Percentiles rank a stretch among this genome's conserved stretches.
Conservation (phyloP, 306 rosid genomes). For the Cicer chorassanicum region DNA sequence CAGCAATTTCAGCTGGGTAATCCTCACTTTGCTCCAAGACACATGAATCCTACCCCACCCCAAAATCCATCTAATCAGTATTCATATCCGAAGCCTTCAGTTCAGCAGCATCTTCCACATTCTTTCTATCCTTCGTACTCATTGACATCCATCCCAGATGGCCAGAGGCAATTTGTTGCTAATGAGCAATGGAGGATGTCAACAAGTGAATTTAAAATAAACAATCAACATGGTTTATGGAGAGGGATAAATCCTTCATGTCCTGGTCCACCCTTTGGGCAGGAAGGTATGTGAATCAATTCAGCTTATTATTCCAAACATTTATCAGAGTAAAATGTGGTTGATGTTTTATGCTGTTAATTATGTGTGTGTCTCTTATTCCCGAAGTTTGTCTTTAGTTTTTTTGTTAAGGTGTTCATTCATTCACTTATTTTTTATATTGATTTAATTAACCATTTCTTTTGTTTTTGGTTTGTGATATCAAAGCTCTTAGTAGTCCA, state of each 20-base stretch:
- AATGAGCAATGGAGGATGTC: conserved; percentile 89
- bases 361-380: not conserved
- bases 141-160: conserved; percentile 73
- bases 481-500: conserved; percentile 4
- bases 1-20: conserved; percentile 82
- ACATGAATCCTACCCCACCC: conserved; percentile 66
- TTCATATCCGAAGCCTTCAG: conserved; percentile 68
- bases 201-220: conserved; percentile 42
- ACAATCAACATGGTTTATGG: conserved; percentile 80
- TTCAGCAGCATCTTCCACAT: conserved; percentile 79
- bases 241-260: conserved; percentile 69
- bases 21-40: conserved; percentile 70
- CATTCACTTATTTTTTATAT: not conserved
- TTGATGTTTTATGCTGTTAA: conserved; percentile 4
- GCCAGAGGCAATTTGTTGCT: conserved; percentile 70
- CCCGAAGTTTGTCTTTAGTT: conserved; percentile 6
- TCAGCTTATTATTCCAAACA: not conserved
- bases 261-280: conserved; percentile 76
- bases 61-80: conserved; percentile 79
- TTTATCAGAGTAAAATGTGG: not conserved
- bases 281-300: conserved; percentile 66
- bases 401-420: not conserved
- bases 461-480: not conserved
- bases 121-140: conserved; percentile 71
- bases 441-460: not conserved